phyloP scores from a whole-genome alignment of 2,329 filamentous ascomycete genomes.

The Xylariaceae sp. region DNA sequence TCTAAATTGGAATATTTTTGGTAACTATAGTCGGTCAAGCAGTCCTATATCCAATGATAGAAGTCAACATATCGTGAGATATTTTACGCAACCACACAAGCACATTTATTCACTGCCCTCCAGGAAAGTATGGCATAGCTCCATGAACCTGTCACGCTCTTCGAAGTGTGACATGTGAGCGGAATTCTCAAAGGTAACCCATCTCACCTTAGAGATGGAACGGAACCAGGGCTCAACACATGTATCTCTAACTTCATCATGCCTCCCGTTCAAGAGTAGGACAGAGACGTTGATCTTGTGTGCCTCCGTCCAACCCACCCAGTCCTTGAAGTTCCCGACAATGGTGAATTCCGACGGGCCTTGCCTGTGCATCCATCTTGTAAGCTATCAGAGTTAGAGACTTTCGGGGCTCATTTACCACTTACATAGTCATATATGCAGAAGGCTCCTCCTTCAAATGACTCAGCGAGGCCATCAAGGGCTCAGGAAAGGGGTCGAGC shows the following conservation, averaged over 20 bases:
- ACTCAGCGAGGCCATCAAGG: neutral
- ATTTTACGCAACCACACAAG: too few relatives aligned
- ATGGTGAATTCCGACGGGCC: conserved; percentile 12
- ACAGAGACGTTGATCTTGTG: conserved; percentile 8
- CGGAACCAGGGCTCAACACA: conserved; percentile 17
- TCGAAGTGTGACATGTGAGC: conserved; percentile 21
- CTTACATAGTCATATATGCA: conserved; percentile 5
- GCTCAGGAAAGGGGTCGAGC: conserved; percentile 4
- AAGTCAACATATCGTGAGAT: too few relatives aligned
- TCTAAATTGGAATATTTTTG: too few relatives aligned
- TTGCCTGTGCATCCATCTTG: conserved; percentile 3
- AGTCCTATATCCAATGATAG: too few relatives aligned
- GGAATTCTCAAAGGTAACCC: conserved; percentile 19
- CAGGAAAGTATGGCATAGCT: conserved; percentile 14
- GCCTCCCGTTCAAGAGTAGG: conserved; percentile 8
- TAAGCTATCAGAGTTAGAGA: neutral
- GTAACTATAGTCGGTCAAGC: too few relatives aligned
- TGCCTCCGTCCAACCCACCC: conserved; percentile 9
- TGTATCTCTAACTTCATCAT: conserved; percentile 10
- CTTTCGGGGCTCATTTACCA: neutral
- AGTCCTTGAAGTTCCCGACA: conserved; percentile 9
- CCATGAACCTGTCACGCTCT: conserved; percentile 17
- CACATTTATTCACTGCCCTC: too few relatives aligned
- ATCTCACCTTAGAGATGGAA: conserved; percentile 18
- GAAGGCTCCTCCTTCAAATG: conserved; percentile 5